Conservation (phyloP, 495 filamentous ascomycete genomes). For the Filosporella fistucella region DNA sequence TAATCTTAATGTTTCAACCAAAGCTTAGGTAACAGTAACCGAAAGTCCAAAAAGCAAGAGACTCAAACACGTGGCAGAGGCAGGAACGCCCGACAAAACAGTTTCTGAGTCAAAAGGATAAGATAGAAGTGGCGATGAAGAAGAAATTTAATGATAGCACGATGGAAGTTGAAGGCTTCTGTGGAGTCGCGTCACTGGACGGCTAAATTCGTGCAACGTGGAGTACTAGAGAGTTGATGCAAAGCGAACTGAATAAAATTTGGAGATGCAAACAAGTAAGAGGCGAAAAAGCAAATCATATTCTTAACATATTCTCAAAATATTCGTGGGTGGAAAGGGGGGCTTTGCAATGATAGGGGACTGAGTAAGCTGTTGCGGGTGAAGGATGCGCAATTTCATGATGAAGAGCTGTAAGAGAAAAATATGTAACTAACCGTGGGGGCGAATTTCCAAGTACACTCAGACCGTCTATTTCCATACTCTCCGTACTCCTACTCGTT, state of each 20-base stretch:
- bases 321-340: too few relatives aligned
- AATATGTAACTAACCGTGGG: conserved; percentile 13
- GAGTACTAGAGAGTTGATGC: too few relatives aligned
- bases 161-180: too few relatives aligned
- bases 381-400: neutral
- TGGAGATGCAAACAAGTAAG: too few relatives aligned
- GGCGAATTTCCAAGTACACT: conserved; percentile 8
- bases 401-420: neutral
- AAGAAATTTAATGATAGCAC: too few relatives aligned
- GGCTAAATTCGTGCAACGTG: too few relatives aligned
- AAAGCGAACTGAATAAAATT: too few relatives aligned
- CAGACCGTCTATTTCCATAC: conserved; percentile 16
- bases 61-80: conserved; percentile 18
- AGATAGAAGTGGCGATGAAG: too few relatives aligned
- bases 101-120: neutral
- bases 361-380: neutral
- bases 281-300: too few relatives aligned
- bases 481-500: conserved; percentile 17
- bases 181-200: too few relatives aligned
- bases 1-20: conserved; percentile 9
- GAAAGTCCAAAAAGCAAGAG: conserved; percentile 6
- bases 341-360: too few relatives aligned
- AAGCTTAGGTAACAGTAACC: conserved; percentile 13
- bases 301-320: too few relatives aligned
- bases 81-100: neutral